These are phyloP conservation scores for Aspergillus transmontanensis DNA, from an alignment of 2,329 filamentous ascomycete genomes.

Conservation along the genomic window DNA sequence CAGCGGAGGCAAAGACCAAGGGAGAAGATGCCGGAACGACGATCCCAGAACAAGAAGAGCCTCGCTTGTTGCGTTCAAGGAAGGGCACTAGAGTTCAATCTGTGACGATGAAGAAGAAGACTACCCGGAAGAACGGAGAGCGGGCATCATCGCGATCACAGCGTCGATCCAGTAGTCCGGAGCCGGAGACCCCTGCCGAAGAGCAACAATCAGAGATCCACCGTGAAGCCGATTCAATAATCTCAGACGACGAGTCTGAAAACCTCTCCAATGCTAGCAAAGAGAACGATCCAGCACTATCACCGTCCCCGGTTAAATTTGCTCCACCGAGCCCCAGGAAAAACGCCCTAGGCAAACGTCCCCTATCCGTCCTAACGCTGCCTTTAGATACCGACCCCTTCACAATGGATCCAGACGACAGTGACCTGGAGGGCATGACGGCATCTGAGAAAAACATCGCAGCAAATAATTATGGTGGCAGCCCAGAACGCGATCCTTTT, in stretches of 20 bases:
- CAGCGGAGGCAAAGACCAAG: slow-evolving; percentile 56
- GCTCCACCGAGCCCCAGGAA: slow-evolving; percentile 41
- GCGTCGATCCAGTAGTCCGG: not conserved
- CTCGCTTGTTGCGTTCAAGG: slow-evolving; percentile 15
- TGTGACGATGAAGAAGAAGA: slow-evolving; percentile 36
- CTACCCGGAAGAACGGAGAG: slow-evolving; percentile 16
- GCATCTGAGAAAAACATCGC: slow-evolving; percentile 46
- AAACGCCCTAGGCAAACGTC: slow-evolving; percentile 43
- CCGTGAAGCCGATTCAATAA: slow-evolving; percentile 15
- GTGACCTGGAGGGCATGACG: slow-evolving; percentile 31
- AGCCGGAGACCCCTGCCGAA: not conserved
- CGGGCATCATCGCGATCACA: not conserved
- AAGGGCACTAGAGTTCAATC: slow-evolving; percentile 22
- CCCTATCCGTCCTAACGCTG: slow-evolving; percentile 45
- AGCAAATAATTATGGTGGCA: slow-evolving; percentile 31
- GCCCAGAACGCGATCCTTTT: slow-evolving; percentile 20
- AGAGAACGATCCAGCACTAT: slow-evolving; percentile 52
- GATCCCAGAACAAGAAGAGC: slow-evolving; percentile 28
- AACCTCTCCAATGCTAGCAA: slow-evolving; percentile 42
- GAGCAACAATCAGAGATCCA: slow-evolving; percentile 9
- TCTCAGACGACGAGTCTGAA: slow-evolving; percentile 31
- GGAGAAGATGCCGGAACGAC: slow-evolving; percentile 51
- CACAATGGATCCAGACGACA: slow-evolving; percentile 33
- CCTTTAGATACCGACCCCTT: slow-evolving; percentile 30
- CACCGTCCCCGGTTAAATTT: slow-evolving; percentile 38